Conservation (phyloP, 768 basidiomycete species). For the Amyloporia xantha region DNA sequence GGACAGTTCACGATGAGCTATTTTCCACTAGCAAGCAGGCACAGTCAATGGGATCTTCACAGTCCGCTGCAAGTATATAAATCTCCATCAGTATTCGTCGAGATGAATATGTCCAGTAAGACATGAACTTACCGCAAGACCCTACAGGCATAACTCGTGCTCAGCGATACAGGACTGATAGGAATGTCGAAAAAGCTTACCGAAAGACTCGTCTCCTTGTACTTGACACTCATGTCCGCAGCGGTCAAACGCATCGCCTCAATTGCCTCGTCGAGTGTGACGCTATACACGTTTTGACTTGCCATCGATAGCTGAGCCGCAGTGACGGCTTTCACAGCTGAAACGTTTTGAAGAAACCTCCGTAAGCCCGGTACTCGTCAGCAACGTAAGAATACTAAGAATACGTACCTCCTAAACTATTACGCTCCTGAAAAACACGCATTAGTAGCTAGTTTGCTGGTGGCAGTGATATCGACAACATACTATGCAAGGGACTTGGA, state of each 20-base stretch:
- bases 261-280: conserved; percentile 90
- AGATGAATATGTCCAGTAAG: neutral
- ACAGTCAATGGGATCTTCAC: conserved; percentile 83
- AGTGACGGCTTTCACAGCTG: conserved; percentile 88
- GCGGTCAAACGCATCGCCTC: conserved; percentile 93
- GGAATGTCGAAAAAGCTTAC: conserved; percentile 35
- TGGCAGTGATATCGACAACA: conserved; percentile 21
- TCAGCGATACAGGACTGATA: conserved; percentile 1
- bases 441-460: neutral
- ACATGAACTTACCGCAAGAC: conserved; percentile 57
- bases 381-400: neutral
- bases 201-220: conserved; percentile 92
- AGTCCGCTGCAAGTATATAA: conserved; percentile 39
- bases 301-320: conserved; percentile 95
- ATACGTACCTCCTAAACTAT: conserved; percentile 68
- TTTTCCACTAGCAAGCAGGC: conserved; percentile 76
- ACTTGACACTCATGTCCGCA: conserved; percentile 90
- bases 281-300: conserved; percentile 79
- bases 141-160: conserved; percentile 27
- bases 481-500: conserved; percentile 95
- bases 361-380: neutral
- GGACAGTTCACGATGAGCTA: too few species aligned
- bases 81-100: conserved; percentile 11
- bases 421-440: conserved; percentile 51
- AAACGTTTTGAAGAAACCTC: neutral